Conservation (phyloP, 2,329 filamentous ascomycete species). For the Arthroderma uncinatum region DNA sequence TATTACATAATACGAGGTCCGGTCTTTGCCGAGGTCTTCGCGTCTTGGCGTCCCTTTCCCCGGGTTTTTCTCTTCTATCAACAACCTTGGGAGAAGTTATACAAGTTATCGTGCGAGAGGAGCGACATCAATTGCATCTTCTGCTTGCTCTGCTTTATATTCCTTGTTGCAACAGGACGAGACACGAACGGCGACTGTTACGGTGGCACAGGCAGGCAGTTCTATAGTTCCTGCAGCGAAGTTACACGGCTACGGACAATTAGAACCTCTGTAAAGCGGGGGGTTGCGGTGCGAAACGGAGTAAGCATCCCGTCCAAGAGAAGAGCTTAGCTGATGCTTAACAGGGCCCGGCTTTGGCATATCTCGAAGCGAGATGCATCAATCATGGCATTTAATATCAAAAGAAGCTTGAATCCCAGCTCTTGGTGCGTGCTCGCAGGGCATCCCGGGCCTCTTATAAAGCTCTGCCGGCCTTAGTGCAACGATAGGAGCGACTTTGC, state of each 20-base stretch:
- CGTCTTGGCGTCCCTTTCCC: not conserved
- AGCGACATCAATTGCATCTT: not conserved
- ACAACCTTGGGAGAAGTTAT: not conserved
- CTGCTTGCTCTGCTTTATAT: no score
- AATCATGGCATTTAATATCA: not conserved
- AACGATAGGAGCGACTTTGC: not conserved
- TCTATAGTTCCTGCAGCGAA: no score
- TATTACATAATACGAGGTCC: not conserved
- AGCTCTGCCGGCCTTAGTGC: not conserved
- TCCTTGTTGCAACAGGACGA: no score
- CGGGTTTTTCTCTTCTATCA: not conserved
- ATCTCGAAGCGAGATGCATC: not conserved
- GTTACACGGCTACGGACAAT: no score
- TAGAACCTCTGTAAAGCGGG: not conserved
- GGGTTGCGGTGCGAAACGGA: not conserved
- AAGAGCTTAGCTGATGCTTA: not conserved
- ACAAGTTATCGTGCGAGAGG: not conserved
- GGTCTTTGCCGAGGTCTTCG: not conserved
- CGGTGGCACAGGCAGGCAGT: no score
- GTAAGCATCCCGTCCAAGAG: not conserved
- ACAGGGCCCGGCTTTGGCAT: not conserved
- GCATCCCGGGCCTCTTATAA: not conserved
- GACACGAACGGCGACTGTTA: no score
- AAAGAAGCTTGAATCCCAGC: slow-evolving; percentile 2
- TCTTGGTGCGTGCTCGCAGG: not conserved